Conservation (phyloP, 2,329 filamentous ascomycete genomes). For the Nemania bipapillata region DNA sequence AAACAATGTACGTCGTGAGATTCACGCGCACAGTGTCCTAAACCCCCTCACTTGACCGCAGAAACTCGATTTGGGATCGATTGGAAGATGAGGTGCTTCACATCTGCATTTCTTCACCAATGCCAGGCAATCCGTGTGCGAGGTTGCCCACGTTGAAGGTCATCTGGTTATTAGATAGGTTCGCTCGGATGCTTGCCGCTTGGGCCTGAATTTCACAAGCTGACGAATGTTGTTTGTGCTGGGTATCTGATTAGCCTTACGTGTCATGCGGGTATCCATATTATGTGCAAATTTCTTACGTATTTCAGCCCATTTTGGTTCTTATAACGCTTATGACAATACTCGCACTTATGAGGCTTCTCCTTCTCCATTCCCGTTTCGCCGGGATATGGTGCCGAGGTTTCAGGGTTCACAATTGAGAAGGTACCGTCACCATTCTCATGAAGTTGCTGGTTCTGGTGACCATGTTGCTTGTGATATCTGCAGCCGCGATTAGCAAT, state of each 20-base stretch:
- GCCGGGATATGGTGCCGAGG: conserved; percentile 90
- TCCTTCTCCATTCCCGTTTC: conserved; percentile 99
- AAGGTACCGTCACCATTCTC: conserved; percentile 98
- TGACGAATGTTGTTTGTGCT: conserved; percentile 84
- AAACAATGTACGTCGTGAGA: background rate
- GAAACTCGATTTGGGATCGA: background rate
- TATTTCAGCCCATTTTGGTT: conserved; percentile 99
- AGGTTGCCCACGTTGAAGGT: conserved; percentile 48
- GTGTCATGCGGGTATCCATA: conserved; percentile 3
- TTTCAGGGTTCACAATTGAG: conserved; percentile 97
- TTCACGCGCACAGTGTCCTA: conserved; percentile 1
- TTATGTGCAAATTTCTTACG: conserved; percentile 59
- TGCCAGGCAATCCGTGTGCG: conserved; percentile 62
- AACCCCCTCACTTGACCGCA: background rate
- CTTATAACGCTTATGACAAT: conserved; percentile 98
- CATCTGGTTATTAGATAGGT: conserved; percentile 50
- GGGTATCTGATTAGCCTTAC: conserved; percentile 46
- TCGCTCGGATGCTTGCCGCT: conserved; percentile 57
- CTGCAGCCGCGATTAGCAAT: conserved; percentile 55
- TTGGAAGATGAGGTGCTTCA: conserved; percentile 37
- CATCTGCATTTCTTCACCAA: conserved; percentile 64
- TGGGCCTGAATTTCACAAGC: conserved; percentile 86
- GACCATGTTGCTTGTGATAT: conserved; percentile 83
- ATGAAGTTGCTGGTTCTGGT: conserved; percentile 95
- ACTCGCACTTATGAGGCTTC: conserved; percentile 97